Conservation (phyloP, 75 land plant species). For the Pinus tabuliformis region DNA sequence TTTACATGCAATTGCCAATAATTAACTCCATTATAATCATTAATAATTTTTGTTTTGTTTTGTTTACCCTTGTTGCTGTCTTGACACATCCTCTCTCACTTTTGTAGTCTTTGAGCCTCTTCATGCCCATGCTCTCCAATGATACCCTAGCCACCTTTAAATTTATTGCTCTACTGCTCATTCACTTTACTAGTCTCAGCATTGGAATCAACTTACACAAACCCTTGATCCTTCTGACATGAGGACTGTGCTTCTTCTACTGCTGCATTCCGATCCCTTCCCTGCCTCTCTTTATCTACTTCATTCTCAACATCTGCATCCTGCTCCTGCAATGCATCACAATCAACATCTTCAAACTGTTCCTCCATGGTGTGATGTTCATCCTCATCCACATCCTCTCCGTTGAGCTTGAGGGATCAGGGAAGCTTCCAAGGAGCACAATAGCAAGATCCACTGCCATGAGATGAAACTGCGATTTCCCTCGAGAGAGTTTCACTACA, state of each 20-base stretch:
- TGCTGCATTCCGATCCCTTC: background rate
- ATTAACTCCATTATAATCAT: too few species aligned
- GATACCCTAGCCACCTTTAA: too few species aligned
- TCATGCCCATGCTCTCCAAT: too few species aligned
- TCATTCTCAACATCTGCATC: slow-evolving; percentile 2
- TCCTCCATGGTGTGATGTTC: background rate
- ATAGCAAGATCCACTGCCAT: slow-evolving; percentile 67
- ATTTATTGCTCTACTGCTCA: too few species aligned
- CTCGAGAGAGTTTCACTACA: slow-evolving; percentile 55
- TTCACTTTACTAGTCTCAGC: background rate
- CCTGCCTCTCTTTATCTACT: background rate
- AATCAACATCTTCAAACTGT: background rate
- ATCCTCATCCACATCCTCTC: slow-evolving; percentile 11
- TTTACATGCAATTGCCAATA: too few species aligned
- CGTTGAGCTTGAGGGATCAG: slow-evolving; percentile 46
- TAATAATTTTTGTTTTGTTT: too few species aligned
- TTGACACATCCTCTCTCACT: too few species aligned
- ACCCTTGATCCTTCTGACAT: background rate
- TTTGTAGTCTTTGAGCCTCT: too few species aligned
- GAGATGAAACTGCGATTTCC: slow-evolving; percentile 55
- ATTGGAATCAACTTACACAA: background rate
- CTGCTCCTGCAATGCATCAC: background rate
- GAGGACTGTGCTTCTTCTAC: background rate
- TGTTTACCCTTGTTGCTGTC: too few species aligned
- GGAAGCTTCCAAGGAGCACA: slow-evolving; percentile 33